These are phyloP conservation scores for Stemphylium vesicarium DNA, from an alignment of 2,329 filamentous ascomycete genomes.

Conservation along the genomic window DNA sequence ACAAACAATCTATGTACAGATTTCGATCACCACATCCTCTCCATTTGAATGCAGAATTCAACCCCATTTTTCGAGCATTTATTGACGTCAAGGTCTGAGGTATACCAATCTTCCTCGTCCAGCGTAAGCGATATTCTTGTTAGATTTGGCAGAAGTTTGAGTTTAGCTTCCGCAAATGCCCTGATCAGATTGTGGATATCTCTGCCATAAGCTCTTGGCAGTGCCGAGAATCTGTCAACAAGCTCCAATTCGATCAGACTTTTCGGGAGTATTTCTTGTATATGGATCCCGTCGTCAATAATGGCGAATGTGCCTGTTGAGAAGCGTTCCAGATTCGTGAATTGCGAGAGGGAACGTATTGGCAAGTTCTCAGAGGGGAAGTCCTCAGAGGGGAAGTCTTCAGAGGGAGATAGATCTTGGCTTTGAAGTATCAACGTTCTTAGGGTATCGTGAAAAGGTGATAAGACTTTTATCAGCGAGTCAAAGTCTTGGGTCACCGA, in stretches of 20 bases:
- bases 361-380: background rate
- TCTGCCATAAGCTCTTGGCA: background rate
- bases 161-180: constrained; percentile 1
- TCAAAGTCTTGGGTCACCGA: background rate
- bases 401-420: background rate
- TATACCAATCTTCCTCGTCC: background rate
- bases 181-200: background rate
- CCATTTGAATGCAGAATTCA: background rate
- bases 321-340: background rate
- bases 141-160: constrained; percentile 1
- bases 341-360: background rate
- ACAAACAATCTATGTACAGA: background rate
- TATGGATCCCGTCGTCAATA: background rate
- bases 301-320: constrained; percentile 1
- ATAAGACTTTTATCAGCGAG: constrained; percentile 5
- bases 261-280: background rate
- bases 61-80: background rate
- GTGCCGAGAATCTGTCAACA: background rate
- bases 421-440: background rate
- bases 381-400: background rate
- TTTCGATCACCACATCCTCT: background rate
- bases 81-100: background rate
- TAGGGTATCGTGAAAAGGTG: constrained; percentile 2
- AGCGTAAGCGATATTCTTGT: background rate
- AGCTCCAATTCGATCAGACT: background rate